Percentiles rank a stretch among this genome's conserved stretches.
phyloP scores from a whole-genome alignment of 1,284 basidiomycete species.

The Earliella scabrosa region DNA sequence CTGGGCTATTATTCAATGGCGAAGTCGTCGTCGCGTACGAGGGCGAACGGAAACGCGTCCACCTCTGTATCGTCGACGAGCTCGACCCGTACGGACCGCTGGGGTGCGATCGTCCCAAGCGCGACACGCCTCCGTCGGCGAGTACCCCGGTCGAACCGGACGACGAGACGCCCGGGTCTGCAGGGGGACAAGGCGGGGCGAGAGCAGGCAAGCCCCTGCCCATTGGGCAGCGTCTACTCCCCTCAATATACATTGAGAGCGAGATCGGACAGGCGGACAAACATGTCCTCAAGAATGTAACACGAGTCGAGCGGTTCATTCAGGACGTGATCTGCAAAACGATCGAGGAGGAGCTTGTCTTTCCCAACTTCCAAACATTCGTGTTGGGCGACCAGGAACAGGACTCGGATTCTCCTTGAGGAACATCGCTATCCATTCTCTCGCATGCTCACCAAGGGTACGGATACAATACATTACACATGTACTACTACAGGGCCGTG shows the following conservation, averaged over 20 bases:
- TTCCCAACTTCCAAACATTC: slow-evolving; percentile 91
- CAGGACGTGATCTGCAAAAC: slow-evolving; percentile 95
- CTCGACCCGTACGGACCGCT: slow-evolving; percentile 77
- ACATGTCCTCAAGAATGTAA: slow-evolving; percentile 96
- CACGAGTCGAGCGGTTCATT: slow-evolving; percentile 94
- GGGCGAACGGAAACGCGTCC: slow-evolving; percentile 78
- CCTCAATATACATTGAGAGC: slow-evolving; percentile 92
- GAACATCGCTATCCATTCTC: not conserved
- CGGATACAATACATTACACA: slow-evolving; percentile 19
- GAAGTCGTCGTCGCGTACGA: slow-evolving; percentile 93
- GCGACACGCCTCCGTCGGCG: slow-evolving; percentile 41
- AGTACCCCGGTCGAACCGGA: slow-evolving; percentile 39
- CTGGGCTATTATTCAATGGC: slow-evolving; percentile 85
- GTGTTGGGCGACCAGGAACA: slow-evolving; percentile 51
- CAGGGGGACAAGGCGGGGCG: slow-evolving; percentile 30
- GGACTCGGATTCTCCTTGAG: slow-evolving; percentile 1
- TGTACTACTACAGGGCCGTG: slow-evolving; percentile 33
- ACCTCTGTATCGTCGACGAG: slow-evolving; percentile 89
- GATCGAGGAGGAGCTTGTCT: slow-evolving; percentile 92
- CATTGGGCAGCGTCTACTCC: slow-evolving; percentile 86
- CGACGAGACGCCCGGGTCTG: slow-evolving; percentile 40
- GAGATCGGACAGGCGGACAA: slow-evolving; percentile 97
- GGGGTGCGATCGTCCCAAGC: slow-evolving; percentile 55
- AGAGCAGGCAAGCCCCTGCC: slow-evolving; percentile 62
- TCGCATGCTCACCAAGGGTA: not conserved